A percentile compares a stretch with the other conserved stretches of the same genome.
Evolutionary conservation across 495 filamentous ascomycete species (phyloP).

Genomic region (Penicillium mononematosum): DNA sequence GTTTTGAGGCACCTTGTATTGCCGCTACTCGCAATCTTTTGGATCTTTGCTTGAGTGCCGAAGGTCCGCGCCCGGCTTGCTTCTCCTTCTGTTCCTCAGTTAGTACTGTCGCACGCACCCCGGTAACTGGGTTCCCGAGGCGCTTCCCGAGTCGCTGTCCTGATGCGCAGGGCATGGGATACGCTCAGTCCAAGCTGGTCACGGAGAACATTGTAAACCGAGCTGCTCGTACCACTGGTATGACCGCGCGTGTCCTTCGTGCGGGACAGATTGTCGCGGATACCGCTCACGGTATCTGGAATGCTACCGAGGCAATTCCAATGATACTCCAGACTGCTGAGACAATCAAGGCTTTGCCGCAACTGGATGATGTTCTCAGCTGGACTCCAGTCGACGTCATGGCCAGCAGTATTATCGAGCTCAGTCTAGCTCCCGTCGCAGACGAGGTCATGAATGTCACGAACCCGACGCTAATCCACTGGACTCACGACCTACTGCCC

Average conservation of each 20-base stretch:
- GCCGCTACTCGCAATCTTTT: slow-evolving; percentile 55
- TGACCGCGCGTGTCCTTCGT: slow-evolving; percentile 42
- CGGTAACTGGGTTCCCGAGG: slow-evolving; percentile 43
- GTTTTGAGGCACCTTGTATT: slow-evolving; percentile 58
- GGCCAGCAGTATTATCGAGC: slow-evolving; percentile 40
- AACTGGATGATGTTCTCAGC: slow-evolving; percentile 48
- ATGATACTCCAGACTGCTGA: slow-evolving; percentile 52
- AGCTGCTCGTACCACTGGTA: slow-evolving; percentile 34
- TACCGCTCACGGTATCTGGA: slow-evolving; percentile 57
- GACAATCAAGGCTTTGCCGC: slow-evolving; percentile 51
- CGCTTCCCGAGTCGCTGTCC: slow-evolving; percentile 43
- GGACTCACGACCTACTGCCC: slow-evolving; percentile 50
- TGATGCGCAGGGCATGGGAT: slow-evolving; percentile 57
- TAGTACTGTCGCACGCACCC: slow-evolving; percentile 45
- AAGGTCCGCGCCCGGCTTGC: slow-evolving; percentile 26
- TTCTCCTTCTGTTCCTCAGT: slow-evolving; percentile 64
- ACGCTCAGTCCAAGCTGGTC: slow-evolving; percentile 63
- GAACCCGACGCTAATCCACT: slow-evolving; percentile 48
- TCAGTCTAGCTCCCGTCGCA: slow-evolving; percentile 19
- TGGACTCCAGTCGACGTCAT: slow-evolving; percentile 64
- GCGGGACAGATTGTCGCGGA: slow-evolving; percentile 62
- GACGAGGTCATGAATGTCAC: slow-evolving; percentile 40
- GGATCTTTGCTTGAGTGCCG: slow-evolving; percentile 46
- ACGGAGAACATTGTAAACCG: slow-evolving; percentile 51
- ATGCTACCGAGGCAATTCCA: slow-evolving; percentile 61